Base-by-base conservation (phyloP, 257 asterid species). In the Solanum chmielewskii region DNA sequence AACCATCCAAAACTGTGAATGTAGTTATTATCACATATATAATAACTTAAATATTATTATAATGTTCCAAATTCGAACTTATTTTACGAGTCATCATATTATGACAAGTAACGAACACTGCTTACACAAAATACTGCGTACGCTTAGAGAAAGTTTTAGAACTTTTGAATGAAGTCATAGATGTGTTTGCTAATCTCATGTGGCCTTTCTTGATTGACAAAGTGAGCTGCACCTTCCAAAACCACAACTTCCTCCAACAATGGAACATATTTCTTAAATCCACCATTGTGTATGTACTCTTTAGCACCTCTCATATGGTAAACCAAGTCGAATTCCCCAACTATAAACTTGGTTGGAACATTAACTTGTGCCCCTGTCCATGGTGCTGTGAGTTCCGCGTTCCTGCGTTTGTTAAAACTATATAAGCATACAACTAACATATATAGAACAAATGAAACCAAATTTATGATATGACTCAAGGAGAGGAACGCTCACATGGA, bases 401-500 rank as follows among this genome's bases (percentile, higher is more conserved):
- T 86, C 44, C 91, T 89, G 89, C 83, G 42, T 56, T 83, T 45
- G 39, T 37, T 5, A 37, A 37, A 37, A 37, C 39, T 23, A 35
- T 15, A 27, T 11, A 10, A 78, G 84, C 66, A 78, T 29, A 3
- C 84, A 29, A 15, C 64, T 78, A 45, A 27, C 13, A 7, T 3
- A 7, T 11, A 9, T 25, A 25, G 5, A 44, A 80, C 27, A 14
- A 9, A 80, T 47, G 37, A 6, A 80, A 5, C 18, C 41, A 15
- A 45, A 27, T 45, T 27, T 16, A 27, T 0, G 68, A 5, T 2
- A 45, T 27, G 11, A 10, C 23, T 5, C 56, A 47, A 80, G 44
- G 68, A 89, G 16, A 41, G 47, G 21, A 15, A 13, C 16, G 35
- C 93, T 91, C 85, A 93, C 98, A 89, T 4, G 60, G 84, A 71